Conservation (phyloP, 2,329 filamentous ascomycete genomes). For the Colletotrichum aenigma region DNA sequence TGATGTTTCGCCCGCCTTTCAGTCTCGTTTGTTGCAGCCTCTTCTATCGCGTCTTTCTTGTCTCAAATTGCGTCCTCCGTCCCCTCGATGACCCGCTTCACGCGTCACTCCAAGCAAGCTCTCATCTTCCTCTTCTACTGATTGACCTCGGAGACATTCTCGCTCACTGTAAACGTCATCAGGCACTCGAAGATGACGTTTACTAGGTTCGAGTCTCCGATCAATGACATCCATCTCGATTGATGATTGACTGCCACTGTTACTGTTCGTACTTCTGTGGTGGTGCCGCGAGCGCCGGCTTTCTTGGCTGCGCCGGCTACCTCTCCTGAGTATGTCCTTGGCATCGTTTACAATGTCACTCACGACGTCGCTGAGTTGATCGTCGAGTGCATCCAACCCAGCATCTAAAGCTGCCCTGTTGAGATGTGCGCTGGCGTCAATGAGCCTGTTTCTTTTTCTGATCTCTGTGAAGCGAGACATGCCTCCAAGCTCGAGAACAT, state of each 20-base stretch:
- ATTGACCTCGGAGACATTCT: constrained; percentile 41
- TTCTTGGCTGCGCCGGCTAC: background rate
- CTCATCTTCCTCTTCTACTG: constrained; percentile 33
- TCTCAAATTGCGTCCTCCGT: background rate
- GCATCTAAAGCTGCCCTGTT: constrained; percentile 39
- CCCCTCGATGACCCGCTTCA: background rate
- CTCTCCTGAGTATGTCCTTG: constrained; percentile 27
- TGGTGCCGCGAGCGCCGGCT: background rate
- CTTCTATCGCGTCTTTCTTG: background rate
- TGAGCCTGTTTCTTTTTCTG: constrained; percentile 60
- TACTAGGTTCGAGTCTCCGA: constrained; percentile 17
- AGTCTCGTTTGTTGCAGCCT: background rate
- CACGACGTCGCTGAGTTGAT: constrained; percentile 38
- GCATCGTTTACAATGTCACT: constrained; percentile 36
- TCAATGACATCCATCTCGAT: constrained; percentile 32
- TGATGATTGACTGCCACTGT: constrained; percentile 18
- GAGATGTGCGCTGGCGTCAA: constrained; percentile 47
- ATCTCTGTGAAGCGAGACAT: constrained; percentile 78
- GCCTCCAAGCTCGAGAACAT: constrained; percentile 70
- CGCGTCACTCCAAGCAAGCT: background rate
- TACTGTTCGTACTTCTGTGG: constrained; percentile 12
- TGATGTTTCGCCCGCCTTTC: background rate
- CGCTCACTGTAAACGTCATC: constrained; percentile 30
- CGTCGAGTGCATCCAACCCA: constrained; percentile 39
- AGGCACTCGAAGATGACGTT: constrained; percentile 23